Conservation (phyloP, 768 basidiomycete genomes). For the Scleroderma bovista region DNA sequence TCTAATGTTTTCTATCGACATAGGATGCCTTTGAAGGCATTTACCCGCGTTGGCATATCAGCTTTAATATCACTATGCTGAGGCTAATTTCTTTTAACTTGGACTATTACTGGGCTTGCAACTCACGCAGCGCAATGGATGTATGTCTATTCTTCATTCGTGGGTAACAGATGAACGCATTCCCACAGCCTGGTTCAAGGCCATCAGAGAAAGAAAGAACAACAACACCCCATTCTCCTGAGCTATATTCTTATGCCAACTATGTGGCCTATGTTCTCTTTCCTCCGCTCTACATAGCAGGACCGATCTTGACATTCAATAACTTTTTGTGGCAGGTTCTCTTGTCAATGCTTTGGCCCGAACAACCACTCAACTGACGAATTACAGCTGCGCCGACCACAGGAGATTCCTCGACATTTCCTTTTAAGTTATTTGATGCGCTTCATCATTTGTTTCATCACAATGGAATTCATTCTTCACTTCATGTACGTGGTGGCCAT, state of each 20-base stretch:
- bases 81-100: conserved; percentile 88
- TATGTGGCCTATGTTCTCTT: conserved; percentile 88
- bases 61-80: conserved; percentile 95
- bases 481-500: conserved; percentile 97
- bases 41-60: conserved; percentile 89
- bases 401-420: conserved; percentile 34
- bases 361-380: background rate
- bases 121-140: conserved; percentile 32
- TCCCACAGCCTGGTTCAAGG: conserved; percentile 21
- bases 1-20: conserved; percentile 5
- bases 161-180: conserved; percentile 5
- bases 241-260: conserved; percentile 61
- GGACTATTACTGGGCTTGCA: conserved; percentile 86
- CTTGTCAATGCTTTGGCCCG: background rate
- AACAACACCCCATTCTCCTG: conserved; percentile 45
- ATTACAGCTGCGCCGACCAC: conserved; percentile 56
- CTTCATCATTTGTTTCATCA: conserved; percentile 64
- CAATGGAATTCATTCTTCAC: conserved; percentile 90
- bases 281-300: conserved; percentile 91
- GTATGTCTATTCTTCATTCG: conserved; percentile 27
- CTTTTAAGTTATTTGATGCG: conserved; percentile 59
- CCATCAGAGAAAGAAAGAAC: conserved; percentile 59
- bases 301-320: conserved; percentile 94
- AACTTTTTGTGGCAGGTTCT: conserved; percentile 91
- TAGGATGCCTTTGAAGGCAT: conserved; percentile 68